Evolutionary conservation across 2,329 filamentous ascomycete genomes (phyloP), one percentile per base, ranked within the genome.

Genomic region (Pestalotiopsis sp.): DNA sequence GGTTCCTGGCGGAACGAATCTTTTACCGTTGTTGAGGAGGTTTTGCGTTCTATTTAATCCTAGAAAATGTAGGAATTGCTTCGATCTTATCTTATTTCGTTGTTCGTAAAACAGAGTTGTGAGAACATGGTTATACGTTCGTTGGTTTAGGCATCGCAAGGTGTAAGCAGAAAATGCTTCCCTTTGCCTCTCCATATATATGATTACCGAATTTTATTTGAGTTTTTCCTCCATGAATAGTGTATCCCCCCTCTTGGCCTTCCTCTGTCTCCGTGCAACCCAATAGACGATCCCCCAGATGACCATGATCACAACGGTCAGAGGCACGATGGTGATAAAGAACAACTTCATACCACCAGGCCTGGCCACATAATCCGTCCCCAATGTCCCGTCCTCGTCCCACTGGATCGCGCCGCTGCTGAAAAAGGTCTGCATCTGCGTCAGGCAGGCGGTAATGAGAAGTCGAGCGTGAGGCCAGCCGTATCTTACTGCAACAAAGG

Each of bases 201-300:
- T 52, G 44, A 20, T 17, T 52, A 20, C 1, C 2, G 26, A 10
- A 35, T 7, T 22, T 22, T 5, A 24, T 17, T 64, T 11, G 22
- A 7, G 3, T 20, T 64, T 44, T 20, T 64, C 39, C 10, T 11
- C 26, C 38, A 14, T 17, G 13, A 63, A 59, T 20, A 67, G 44
- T 44, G 61, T 22, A 56, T 44, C 26, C 38, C 48, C 35, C 62
- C 56, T 30, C 20, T 24, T 52, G 26, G 35, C 39, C 17, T 68
- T 58, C 30, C 70, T 63, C 26, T 71, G 68, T 3, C 70, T 40
- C 20, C 66, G 69, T 30, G 69, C 70, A 22, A 68, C 56, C 40
- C 67, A 30, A 57, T 65, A 57, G 7, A 65, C 30, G 0, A 65
- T 3, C 1, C 24, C 44, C 63, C 63, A 65, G n/a, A 65, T 57